Evolutionary conservation across 495 filamentous ascomycete species (phyloP), one percentile per base, ranked within the genome.

Genomic region (Talaromyces liani): DNA sequence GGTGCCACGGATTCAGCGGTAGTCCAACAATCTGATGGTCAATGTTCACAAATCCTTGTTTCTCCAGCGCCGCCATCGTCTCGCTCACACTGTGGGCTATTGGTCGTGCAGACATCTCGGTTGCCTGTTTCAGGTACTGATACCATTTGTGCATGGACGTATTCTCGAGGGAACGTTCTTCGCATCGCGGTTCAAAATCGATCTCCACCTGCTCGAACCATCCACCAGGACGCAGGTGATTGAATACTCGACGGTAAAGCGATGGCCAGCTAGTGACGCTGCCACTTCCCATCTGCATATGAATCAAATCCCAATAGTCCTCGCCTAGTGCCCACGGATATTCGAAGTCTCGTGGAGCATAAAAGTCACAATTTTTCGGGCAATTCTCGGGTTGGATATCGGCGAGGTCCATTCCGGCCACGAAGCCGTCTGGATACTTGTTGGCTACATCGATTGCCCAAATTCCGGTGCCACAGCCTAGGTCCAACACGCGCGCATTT

Each of bases 181-280:
- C 90, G 64, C 86, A 90, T 27, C 86, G 88, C n/a, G 91, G 91
- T 25, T 82, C 76, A 57, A 89, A 85, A 71, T 98, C 92, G 34
- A 98, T 90, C 70, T 98, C 93, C n/a, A 96, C 85, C 61, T 97
- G 92, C 73, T 98, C 93, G 55, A 97, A 79, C 74, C 84, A 87
- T 10, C 91, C 92, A 4, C 88, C 86, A 9, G 93, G 91, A 64
- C 84, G 88, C n/a, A 97, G 82, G 67, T 97, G 92, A 47, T 87
- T 86, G 68, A 87, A 88, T 20, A 88, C 77, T 62, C 87, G 87
- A 63, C 74, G 74, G 71, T 96, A 97, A 33, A 95, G 75, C 60
- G 83, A 81, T 20, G 83, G 80, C 92, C 92, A 98, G 68, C 85
- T 87, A 7, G 79, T 74, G 59, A 97, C 88, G 72, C 90, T 92